Percentiles rank a stretch among this genome's conserved stretches.
These are phyloP conservation scores for Vaccinium myrtillus DNA, from an alignment of 148 eudicot genomes.

Conservation along the genomic window DNA sequence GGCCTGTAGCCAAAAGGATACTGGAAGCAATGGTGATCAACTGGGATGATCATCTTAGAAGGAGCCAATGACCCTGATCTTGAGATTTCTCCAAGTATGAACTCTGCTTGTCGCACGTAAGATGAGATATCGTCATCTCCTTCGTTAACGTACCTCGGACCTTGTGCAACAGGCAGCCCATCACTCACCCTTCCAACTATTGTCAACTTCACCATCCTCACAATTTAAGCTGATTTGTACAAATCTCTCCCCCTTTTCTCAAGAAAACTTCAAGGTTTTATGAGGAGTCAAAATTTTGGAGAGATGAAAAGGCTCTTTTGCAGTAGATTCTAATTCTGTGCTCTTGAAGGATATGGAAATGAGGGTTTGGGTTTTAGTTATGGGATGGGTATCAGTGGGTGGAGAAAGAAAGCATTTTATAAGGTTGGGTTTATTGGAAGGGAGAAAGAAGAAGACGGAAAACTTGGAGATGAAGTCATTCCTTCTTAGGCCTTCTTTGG, in stretches of 20 bases:
- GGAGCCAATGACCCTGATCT: conserved; percentile 32
- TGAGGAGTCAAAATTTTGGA: background rate
- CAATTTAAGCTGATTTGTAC: too few relatives aligned
- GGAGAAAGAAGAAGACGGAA: background rate
- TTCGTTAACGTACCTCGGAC: conserved; percentile 33
- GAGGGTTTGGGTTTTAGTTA: background rate
- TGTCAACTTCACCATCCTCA: conserved; percentile 48
- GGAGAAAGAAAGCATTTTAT: background rate
- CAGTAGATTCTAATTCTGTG: background rate
- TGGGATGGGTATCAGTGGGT: background rate
- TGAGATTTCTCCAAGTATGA: conserved; percentile 49
- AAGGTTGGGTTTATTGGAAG: background rate
- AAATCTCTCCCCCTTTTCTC: background rate
- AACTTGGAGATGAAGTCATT: conserved; percentile 24
- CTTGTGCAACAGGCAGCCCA: conserved; percentile 54
- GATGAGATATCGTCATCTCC: conserved; percentile 25
- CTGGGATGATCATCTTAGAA: conserved; percentile 32
- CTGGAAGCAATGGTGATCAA: conserved; percentile 50
- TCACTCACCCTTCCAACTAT: conserved; percentile 50
- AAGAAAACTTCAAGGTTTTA: background rate
- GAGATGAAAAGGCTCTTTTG: background rate
- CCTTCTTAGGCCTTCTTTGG: too few relatives aligned
- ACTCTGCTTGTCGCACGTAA: conserved; percentile 49
- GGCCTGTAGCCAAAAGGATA: conserved; percentile 16
- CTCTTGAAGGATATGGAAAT: too few relatives aligned